Conservation (phyloP, 129 eudicot species). For the Scalesia atractyloides region DNA sequence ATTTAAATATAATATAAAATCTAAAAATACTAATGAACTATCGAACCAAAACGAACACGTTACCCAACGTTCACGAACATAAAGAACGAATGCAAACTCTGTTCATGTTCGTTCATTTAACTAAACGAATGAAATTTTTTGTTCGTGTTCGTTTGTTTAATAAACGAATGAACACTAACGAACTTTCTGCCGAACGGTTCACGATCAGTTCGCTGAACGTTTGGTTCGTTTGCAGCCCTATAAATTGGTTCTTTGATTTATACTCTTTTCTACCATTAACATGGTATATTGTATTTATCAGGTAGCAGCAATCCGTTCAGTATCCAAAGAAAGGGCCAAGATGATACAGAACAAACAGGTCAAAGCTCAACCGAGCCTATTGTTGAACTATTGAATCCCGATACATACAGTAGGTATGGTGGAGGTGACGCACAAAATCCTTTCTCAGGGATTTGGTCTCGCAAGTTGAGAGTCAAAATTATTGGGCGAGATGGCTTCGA, state of each 20-base stretch:
- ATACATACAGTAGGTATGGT: slow-evolving; percentile 44
- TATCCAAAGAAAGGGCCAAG: slow-evolving; percentile 39
- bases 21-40: too few relatives aligned
- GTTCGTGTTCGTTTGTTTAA: too few relatives aligned
- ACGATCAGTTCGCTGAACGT: too few relatives aligned
- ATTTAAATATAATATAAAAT: too few relatives aligned
- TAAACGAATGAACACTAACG: too few relatives aligned
- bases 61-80: too few relatives aligned
- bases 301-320: slow-evolving; percentile 48
- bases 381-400: slow-evolving; percentile 77
- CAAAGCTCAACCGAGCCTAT: slow-evolving; percentile 50
- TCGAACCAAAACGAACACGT: too few relatives aligned
- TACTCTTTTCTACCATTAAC: slow-evolving; percentile 19
- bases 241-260: background rate
- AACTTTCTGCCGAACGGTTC: too few relatives aligned
- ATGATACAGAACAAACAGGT: slow-evolving; percentile 46
- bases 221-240: too few relatives aligned
- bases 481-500: slow-evolving; percentile 86
- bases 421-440: slow-evolving; percentile 50
- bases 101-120: too few relatives aligned
- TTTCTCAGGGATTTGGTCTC: slow-evolving; percentile 79
- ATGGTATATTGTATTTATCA: slow-evolving; percentile 39
- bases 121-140: too few relatives aligned
- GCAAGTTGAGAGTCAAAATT: slow-evolving; percentile 81
- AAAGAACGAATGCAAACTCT: too few relatives aligned